These are phyloP conservation scores for Beverwykella pulmonaria DNA, from an alignment of 495 filamentous ascomycete genomes.

Conservation along the genomic window DNA sequence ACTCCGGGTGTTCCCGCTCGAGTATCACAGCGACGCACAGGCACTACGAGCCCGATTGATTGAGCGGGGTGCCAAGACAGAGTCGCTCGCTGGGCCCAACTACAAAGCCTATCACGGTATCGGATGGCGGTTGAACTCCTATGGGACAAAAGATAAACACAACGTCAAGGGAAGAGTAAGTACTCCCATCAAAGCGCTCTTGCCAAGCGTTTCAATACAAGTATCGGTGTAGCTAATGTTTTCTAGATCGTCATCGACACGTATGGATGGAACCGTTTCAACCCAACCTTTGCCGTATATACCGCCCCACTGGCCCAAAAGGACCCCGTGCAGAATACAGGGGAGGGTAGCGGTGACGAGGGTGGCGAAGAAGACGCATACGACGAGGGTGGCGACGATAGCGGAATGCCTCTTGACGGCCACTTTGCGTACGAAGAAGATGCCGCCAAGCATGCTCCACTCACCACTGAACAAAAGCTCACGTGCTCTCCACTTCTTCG, in stretches of 20 bases:
- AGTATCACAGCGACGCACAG: slow-evolving; percentile 55
- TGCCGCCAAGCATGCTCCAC: slow-evolving; percentile 31
- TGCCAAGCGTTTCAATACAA: no score
- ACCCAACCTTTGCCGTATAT: slow-evolving; percentile 41
- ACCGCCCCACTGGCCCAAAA: slow-evolving; percentile 42
- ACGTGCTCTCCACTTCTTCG: slow-evolving; percentile 45
- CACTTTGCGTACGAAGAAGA: slow-evolving; percentile 47
- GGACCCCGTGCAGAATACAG: slow-evolving; percentile 15
- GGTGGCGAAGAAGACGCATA: slow-evolving; percentile 35
- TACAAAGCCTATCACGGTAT: slow-evolving; percentile 64
- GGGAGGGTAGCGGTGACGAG: slow-evolving; percentile 28
- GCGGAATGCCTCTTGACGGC: slow-evolving; percentile 47
- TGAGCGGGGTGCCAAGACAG: slow-evolving; percentile 46
- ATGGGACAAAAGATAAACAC: slow-evolving; percentile 48
- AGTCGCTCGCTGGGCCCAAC: slow-evolving; percentile 59
- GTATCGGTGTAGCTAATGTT: not conserved
- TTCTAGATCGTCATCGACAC: slow-evolving; percentile 56
- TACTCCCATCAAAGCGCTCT: not conserved
- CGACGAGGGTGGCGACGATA: slow-evolving; percentile 40
- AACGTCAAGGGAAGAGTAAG: slow-evolving; percentile 50
- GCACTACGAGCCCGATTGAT: slow-evolving; percentile 45
- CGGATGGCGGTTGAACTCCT: slow-evolving; percentile 43
- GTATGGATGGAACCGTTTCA: slow-evolving; percentile 51
- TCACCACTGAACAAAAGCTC: slow-evolving; percentile 46
- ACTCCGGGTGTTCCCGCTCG: slow-evolving; percentile 60